A percentile compares a stretch with the other conserved stretches of the same genome.
phyloP scores from a whole-genome alignment of 2,329 filamentous ascomycete genomes.

The Ilyonectria robusta region DNA sequence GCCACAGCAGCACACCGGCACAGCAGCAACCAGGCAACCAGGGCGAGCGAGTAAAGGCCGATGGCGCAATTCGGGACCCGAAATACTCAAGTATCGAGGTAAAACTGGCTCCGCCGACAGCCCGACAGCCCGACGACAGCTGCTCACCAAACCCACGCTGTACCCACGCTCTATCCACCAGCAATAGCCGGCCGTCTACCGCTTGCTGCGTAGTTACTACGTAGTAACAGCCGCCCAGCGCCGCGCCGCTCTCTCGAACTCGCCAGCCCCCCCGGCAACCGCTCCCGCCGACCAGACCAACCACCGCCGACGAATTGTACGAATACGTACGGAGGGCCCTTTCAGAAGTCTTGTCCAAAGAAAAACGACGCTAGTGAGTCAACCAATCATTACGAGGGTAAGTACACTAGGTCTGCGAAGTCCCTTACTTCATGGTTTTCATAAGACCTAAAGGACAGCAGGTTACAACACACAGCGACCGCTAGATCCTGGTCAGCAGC shows the following conservation, averaged over 20 bases:
- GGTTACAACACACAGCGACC: no score
- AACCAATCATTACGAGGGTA: no score
- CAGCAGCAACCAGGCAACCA: constrained; percentile 19
- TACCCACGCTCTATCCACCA: constrained; percentile 16
- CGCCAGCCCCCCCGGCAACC: constrained; percentile 45
- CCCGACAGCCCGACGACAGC: constrained; percentile 39
- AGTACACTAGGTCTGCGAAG: no score
- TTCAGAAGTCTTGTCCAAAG: no score
- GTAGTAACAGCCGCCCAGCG: constrained; percentile 10
- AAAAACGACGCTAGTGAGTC: no score
- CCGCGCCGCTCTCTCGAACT: constrained; percentile 8
- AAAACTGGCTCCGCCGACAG: constrained; percentile 46
- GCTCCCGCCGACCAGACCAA: constrained; percentile 35
- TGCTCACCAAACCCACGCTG: constrained; percentile 24
- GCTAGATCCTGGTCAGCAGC: no score
- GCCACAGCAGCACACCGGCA: background rate
- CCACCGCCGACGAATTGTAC: constrained; percentile 37
- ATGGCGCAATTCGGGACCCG: constrained; percentile 50
- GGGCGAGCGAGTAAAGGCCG: constrained; percentile 29
- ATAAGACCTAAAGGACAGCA: no score
- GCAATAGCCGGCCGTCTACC: constrained; percentile 42
- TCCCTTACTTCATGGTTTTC: no score
- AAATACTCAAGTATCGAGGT: constrained; percentile 26
- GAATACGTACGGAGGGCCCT: constrained; percentile 36
- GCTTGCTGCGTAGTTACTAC: background rate